Evolutionary conservation across 2,329 filamentous ascomycete species (phyloP), one percentile per base, ranked within the genome.

Genomic region (Trichophyton equinum): DNA sequence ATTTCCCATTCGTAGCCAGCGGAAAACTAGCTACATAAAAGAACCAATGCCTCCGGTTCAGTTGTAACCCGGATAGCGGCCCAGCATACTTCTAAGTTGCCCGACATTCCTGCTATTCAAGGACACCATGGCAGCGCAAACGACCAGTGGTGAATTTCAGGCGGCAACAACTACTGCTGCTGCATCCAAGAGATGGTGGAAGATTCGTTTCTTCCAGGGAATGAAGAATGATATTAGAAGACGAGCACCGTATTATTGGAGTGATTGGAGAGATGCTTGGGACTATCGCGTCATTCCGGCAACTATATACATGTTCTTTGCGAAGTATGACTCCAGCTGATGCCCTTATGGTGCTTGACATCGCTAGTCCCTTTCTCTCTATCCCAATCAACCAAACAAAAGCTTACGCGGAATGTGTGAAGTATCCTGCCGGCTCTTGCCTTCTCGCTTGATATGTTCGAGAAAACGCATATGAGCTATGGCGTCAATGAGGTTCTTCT

Each of bases 251-350:
- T 95, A 81, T 71, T 95, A 94, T 70, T 78, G 76, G 74, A 91
- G 86, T 73, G 90, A 95, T 73, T 95, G 88, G 88, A 78, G 72
- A 18, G 90, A 95, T 76, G 90, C 90, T 1, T 94, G 88, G 88
- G 88, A 95, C 71, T 95, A 95, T 76, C 83, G 90, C 60, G 88
- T 95, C 47, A 81, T 95, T 44, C 90, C 90, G 1, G 89, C 89
- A 15, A 95, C 90, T 8, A 78, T 95, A 33, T 95, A 95, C 75
- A 95, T 95, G 88, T 95, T 94, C 77, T 95, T 95, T 80, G 89
- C 90, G 64, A 95, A 95, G 89, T 92, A 80, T 69, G 80, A 69
- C 57, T 18, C 53, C 64, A 51, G 38, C 53, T 25, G 60, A 64
- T 61, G 57, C 58, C 15, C 55, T 61, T 42, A 61, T 44, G 60